Conservation (phyloP, 208 protist species). For the Leishmania aethiopica region DNA sequence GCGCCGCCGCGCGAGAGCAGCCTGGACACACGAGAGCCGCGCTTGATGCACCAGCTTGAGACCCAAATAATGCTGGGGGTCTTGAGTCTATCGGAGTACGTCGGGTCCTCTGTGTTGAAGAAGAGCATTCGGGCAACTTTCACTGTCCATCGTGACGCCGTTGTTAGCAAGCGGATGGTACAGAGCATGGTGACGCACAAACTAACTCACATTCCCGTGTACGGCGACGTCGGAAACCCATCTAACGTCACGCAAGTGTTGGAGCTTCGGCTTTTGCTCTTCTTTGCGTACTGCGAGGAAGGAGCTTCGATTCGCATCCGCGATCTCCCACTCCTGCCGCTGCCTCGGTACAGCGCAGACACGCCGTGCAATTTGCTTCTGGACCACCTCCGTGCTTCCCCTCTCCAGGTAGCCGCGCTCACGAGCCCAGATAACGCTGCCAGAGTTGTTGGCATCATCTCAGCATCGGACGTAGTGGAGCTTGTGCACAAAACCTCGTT, state of each 20-base stretch:
- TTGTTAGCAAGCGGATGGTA: constrained; percentile 50
- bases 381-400: constrained; percentile 46
- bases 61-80: constrained; percentile 73
- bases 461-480: constrained; percentile 57
- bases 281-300: constrained; percentile 55
- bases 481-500: constrained; percentile 65
- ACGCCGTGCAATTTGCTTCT: constrained; percentile 55
- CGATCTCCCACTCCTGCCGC: constrained; percentile 54
- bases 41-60: constrained; percentile 48
- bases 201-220: constrained; percentile 56
- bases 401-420: constrained; percentile 48
- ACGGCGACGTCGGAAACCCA: constrained; percentile 52
- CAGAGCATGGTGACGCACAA: constrained; percentile 47
- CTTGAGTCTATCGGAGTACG: constrained; percentile 67
- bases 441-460: constrained; percentile 55
- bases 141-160: constrained; percentile 48
- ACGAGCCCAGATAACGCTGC: constrained; percentile 25
- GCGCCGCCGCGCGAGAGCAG: constrained; percentile 41
- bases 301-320: constrained; percentile 37
- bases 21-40: constrained; percentile 31
- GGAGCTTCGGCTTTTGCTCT: constrained; percentile 59
- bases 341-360: constrained; percentile 44
- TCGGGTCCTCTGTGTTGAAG: constrained; percentile 45
- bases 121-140: constrained; percentile 47
- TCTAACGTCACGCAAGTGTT: constrained; percentile 57